Base-by-base conservation (phyloP, 1,139 yeast genomes). In the Casaregolazyma lundiana region DNA sequence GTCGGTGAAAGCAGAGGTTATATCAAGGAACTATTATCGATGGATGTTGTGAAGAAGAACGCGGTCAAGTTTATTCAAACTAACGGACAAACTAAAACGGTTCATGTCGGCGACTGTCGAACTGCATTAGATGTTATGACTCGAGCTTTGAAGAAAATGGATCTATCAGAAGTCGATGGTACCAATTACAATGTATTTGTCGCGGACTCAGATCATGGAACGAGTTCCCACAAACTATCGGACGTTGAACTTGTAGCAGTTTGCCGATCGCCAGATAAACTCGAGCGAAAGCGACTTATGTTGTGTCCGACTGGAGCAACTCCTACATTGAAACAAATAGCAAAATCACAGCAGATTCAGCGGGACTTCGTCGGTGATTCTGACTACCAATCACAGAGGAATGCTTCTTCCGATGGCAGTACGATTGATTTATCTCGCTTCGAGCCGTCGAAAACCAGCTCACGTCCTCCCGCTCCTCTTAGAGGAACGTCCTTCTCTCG, bases 221-320 rank as follows among this genome's bases (percentile, higher is more conserved):
- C 69, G 2, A 65, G 81, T 8, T 57, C 65, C 1, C 80, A 76
- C 46, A 61, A 77, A 30, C 68, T 89, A 38, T 81, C 77, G 57
- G 96, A 87, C 57, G 85, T 84, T 11, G 96, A 87, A 61, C 72
- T 89, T 41, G 87, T 86, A 2, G 81, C 95, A 0, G 80, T 86
- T 5, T 85, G 96, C 60, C 90, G 84, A 59, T 80, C 90, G 0
- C 75, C 80, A 2, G 89, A 82, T 45, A 69, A 90, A 36, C 64
- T 74, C 6, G 95, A 86, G 56, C 84, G 86, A 54, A 78, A 80
- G 55, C 68, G 96, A 45, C 72, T 89, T 19, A 79, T 90, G 49
- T 69, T 89, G 38, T 84, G 92, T 52, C 78, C 81, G 8, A 72
- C 71, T 46, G 77, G 72, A 24, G 84, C 81, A 50, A 65, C 72